A percentile compares a stretch with the other conserved stretches of the same genome.
Conservation (phyloP, 2,329 filamentous ascomycete genomes). For the Penicillium hordei region DNA sequence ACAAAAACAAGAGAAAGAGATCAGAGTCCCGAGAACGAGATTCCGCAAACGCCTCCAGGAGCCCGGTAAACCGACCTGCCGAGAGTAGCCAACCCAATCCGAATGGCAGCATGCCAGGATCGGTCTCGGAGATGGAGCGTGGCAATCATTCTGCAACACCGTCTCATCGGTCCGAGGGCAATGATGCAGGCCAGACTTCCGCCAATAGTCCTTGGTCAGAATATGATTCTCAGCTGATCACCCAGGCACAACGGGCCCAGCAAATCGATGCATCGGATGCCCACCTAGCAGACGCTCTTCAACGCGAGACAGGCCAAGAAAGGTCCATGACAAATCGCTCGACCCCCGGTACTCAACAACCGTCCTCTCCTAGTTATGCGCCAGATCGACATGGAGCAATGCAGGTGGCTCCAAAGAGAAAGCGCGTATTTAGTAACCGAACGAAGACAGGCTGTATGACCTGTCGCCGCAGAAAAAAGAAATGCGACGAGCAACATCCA, state of each 20-base stretch:
- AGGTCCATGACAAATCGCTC: constrained; percentile 35
- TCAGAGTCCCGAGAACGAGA: constrained; percentile 60
- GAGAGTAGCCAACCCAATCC: constrained; percentile 25
- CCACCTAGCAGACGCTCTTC: constrained; percentile 53
- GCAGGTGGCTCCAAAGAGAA: constrained; percentile 47
- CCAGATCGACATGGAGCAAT: constrained; percentile 38
- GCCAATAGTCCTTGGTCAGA: constrained; percentile 38
- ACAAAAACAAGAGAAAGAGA: constrained; percentile 65
- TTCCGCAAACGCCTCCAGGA: constrained; percentile 35
- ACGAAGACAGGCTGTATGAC: constrained; percentile 96
- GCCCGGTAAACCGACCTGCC: constrained; percentile 39
- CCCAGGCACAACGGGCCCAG: constrained; percentile 49
- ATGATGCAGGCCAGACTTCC: constrained; percentile 32
- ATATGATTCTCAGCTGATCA: constrained; percentile 43
- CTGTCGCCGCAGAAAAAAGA: constrained; percentile 90
- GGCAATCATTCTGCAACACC: constrained; percentile 20
- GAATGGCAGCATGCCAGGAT: constrained; percentile 19
- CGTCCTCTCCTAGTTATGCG: constrained; percentile 33
- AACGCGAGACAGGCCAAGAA: constrained; percentile 49
- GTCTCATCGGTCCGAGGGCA: constrained; percentile 30
- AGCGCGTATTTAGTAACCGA: constrained; percentile 76
- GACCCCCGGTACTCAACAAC: constrained; percentile 36
- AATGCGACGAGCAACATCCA: constrained; percentile 92
- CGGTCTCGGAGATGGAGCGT: constrained; percentile 21
- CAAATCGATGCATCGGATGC: constrained; percentile 51